Conservation (phyloP, 2,329 filamentous ascomycete genomes). For the Graphium sp. region DNA sequence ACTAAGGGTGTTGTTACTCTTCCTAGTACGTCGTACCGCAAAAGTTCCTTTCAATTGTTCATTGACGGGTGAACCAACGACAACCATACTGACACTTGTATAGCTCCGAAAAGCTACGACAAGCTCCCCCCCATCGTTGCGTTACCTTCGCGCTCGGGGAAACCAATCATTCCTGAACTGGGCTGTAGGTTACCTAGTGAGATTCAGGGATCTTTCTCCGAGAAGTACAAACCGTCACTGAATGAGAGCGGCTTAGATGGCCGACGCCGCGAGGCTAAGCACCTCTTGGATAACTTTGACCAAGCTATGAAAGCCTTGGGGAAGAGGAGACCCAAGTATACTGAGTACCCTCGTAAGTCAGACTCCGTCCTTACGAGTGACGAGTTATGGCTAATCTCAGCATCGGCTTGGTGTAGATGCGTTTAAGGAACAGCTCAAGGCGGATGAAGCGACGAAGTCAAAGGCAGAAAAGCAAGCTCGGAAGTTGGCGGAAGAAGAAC, state of each 20-base stretch:
- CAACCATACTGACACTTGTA: not conserved
- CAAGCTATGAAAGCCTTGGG: constrained; percentile 21
- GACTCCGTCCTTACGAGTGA: no score
- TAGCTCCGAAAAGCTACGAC: constrained; percentile 24
- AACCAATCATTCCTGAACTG: constrained; percentile 19
- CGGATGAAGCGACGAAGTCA: constrained; percentile 25
- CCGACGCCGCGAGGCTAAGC: constrained; percentile 20
- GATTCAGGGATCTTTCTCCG: constrained; percentile 23
- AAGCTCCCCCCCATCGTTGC: constrained; percentile 25
- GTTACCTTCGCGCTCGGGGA: constrained; percentile 19
- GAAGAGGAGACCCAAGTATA: constrained; percentile 25
- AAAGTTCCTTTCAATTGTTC: not conserved
- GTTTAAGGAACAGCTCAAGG: constrained; percentile 27
- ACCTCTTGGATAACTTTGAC: constrained; percentile 21
- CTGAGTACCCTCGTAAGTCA: constrained; percentile 24
- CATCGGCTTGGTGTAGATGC: constrained; percentile 18
- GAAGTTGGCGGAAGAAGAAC: constrained; percentile 21
- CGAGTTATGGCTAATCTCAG: no score
- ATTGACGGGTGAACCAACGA: not conserved
- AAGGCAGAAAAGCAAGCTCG: constrained; percentile 28
- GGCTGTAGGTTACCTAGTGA: constrained; percentile 22
- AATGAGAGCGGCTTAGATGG: constrained; percentile 23
- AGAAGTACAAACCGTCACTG: constrained; percentile 19
- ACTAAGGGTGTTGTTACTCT: constrained; percentile 21
- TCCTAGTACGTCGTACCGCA: constrained; percentile 11